Percentiles rank a stretch among this genome's conserved stretches.
Evolutionary conservation across 371 early-diverging fungal genomes (phyloP).

Genomic region (Lichtheimia hyalospora): DNA sequence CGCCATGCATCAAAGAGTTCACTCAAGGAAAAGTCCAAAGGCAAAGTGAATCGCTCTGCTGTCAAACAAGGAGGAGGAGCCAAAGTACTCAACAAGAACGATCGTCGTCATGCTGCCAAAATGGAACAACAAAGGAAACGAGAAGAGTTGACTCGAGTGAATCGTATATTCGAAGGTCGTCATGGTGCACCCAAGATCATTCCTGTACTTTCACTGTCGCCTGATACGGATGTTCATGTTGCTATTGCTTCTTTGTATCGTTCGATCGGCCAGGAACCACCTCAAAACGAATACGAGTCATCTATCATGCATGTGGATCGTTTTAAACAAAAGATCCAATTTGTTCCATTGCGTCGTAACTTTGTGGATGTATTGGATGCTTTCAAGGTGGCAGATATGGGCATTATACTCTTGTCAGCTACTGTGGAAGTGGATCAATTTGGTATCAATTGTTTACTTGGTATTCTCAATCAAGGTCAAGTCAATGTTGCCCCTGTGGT

Average conservation of each 20-base stretch:
- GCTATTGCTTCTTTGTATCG: constrained; percentile 59
- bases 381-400: constrained; percentile 88
- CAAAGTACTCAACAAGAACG: constrained; percentile 61
- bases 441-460: constrained; percentile 78
- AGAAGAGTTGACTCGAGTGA: constrained; percentile 61
- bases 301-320: constrained; percentile 50
- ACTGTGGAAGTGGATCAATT: constrained; percentile 91
- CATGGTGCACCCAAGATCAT: constrained; percentile 87
- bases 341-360: constrained; percentile 65
- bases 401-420: constrained; percentile 84
- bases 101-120: constrained; percentile 84
- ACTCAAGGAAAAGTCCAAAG: constrained; percentile 80
- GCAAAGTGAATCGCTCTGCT: constrained; percentile 70
- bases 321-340: constrained; percentile 87
- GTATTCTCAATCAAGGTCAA: constrained; percentile 87
- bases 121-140: constrained; percentile 83
- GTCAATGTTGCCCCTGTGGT: constrained; percentile 72
- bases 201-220: constrained; percentile 75
- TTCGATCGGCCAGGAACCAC: constrained; percentile 53
- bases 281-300: constrained; percentile 20
- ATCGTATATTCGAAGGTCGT: constrained; percentile 82
- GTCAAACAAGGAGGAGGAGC: constrained; percentile 53
- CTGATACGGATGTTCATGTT: constrained; percentile 63
- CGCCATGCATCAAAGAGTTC: constrained; percentile 83
- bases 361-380: constrained; percentile 84